Evolutionary conservation across 2,329 filamentous ascomycete genomes (phyloP), one percentile per base, ranked within the genome.

Genomic region (Aspergillus eucalypticola): DNA sequence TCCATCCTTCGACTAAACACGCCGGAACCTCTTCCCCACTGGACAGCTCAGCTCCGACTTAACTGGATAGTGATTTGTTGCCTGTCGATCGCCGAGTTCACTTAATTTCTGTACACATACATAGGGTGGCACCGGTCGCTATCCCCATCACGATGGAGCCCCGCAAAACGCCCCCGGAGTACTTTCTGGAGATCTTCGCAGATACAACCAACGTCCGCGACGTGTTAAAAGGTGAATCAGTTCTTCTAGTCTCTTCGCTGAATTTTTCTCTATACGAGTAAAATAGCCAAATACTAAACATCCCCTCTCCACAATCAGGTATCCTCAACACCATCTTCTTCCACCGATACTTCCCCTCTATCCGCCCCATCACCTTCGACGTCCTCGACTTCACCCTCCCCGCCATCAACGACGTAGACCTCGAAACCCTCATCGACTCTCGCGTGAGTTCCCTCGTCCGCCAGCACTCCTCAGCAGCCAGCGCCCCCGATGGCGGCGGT

Each of bases 251-350:
- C 29, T 35, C 32, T 15, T 13, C 32, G 0, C 11, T 35, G 32
- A 13, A 15, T 2, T 1, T 10, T 35, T 11, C 11, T 1, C 32
- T 15, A 0, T 35, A 35, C 11, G 6, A 13, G 2, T 35, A 13
- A 10, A 10, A 35, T 0, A 2, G 1, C 11, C 11, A 35, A 35
- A 35, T 15, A 38, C 21, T 41, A 17, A 17, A 35, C 49, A 15
- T 23, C 35, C n/a, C 54, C 5, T 5, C 41, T 48, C 39, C 27
- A 46, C 27, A 46, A 49, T 42, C 70, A 96, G 94, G 90, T 65
- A 90, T 97, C 75, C 85, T 98, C 53, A 93, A 97, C 77, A 96
- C 93, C 54, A 97, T 98, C 76, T 99, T 98, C 86, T 98, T 98
- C 84, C 93, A 97, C 81, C 90, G 95, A 72, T 96, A 94, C 85